Conservation (phyloP, 805 yeast genomes). For the Kluyveromyces siamensis region DNA sequence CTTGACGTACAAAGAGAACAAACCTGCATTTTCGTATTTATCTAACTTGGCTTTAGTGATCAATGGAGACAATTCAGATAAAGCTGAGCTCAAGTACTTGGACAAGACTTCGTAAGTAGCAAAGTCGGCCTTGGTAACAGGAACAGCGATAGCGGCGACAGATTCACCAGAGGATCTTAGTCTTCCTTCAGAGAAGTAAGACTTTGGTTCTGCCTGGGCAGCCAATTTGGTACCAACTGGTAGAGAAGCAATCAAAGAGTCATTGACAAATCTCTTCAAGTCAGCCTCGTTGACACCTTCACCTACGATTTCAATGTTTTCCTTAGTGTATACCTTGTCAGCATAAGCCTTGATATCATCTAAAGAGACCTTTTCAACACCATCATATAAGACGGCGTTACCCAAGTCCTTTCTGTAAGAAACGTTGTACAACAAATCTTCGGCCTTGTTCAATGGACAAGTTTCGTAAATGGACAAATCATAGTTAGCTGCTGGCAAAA, state of each 20-base stretch:
- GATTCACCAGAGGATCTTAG: slow-evolving; percentile 55
- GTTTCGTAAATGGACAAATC: slow-evolving; percentile 48
- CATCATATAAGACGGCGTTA: slow-evolving; percentile 68
- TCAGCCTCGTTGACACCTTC: slow-evolving; percentile 68
- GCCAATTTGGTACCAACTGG: slow-evolving; percentile 50
- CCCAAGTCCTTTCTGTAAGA: slow-evolving; percentile 88
- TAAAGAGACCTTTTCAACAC: slow-evolving; percentile 44
- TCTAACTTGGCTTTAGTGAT: slow-evolving; percentile 44
- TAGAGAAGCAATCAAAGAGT: slow-evolving; percentile 51
- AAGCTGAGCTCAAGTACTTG: slow-evolving; percentile 52
- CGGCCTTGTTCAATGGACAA: slow-evolving; percentile 49
- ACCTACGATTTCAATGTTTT: slow-evolving; percentile 63
- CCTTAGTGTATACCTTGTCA: slow-evolving; percentile 53
- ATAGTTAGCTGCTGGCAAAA: slow-evolving; percentile 64
- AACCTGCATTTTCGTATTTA: slow-evolving; percentile 69
- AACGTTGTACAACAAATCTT: slow-evolving; percentile 69
- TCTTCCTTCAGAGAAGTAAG: slow-evolving; percentile 62
- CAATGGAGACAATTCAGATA: slow-evolving; percentile 45
- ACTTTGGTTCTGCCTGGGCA: slow-evolving; percentile 29
- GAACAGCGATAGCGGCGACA: slow-evolving; percentile 74
- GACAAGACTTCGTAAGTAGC: slow-evolving; percentile 64
- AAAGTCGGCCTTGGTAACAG: slow-evolving; percentile 55
- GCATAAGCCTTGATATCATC: slow-evolving; percentile 66
- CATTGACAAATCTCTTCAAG: slow-evolving; percentile 55
- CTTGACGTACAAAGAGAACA: slow-evolving; percentile 62